phyloP scores from a whole-genome alignment of 495 filamentous ascomycete genomes.

The Patellaria atrata region DNA sequence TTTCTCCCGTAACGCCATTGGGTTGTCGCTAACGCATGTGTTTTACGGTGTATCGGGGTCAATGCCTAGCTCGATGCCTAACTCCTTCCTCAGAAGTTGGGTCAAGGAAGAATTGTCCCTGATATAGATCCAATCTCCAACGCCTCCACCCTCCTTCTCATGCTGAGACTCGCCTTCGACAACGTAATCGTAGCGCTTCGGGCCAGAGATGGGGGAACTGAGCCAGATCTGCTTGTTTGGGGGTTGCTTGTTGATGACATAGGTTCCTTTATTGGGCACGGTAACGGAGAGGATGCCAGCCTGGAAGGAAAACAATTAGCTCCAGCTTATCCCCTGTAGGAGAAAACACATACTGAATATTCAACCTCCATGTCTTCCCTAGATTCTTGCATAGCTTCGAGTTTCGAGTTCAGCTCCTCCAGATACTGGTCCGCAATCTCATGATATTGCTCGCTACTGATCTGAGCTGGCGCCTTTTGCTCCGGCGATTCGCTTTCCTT shows the following conservation, averaged over 20 bases:
- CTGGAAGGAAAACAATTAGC: conserved; percentile 29
- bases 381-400: conserved; percentile 34
- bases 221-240: conserved; percentile 98
- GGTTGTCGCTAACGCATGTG: too few species aligned
- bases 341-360: conserved; percentile 33
- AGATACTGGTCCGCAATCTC: conserved; percentile 55
- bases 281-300: conserved; percentile 70
- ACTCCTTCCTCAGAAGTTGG: conserved; percentile 54
- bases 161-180: conserved; percentile 51
- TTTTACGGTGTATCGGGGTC: conserved; percentile 10
- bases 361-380: conserved; percentile 55
- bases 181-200: conserved; percentile 85
- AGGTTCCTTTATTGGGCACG: conserved; percentile 52
- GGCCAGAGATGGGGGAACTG: conserved; percentile 78
- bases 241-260: conserved; percentile 94
- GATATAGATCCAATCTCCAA: conserved; percentile 71
- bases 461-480: conserved; percentile 41
- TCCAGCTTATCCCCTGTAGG: conserved; percentile 1
- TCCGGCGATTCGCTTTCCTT: conserved; percentile 15
- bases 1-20: too few species aligned
- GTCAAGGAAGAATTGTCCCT: conserved; percentile 62
- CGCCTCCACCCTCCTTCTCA: conserved; percentile 56
- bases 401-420: conserved; percentile 32
- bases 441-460: conserved; percentile 57
- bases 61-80: conserved; percentile 33